These are phyloP conservation scores for Acacia melanoxylon DNA, from an alignment of 306 rosid species.

Conservation along the genomic window DNA sequence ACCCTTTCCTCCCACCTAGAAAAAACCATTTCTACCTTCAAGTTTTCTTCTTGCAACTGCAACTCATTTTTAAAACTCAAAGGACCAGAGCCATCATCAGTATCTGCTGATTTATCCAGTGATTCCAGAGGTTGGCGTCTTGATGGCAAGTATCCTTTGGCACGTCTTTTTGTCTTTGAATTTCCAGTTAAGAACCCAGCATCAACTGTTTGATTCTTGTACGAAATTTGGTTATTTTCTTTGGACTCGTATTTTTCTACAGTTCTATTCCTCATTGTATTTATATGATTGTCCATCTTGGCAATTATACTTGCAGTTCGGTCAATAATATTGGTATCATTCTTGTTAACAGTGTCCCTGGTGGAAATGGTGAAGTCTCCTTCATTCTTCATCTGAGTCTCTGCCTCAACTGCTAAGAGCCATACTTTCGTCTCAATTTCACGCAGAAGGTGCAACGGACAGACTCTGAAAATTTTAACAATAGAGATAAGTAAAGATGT, in stretches of 20 bases:
- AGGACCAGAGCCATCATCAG: constrained; percentile 67
- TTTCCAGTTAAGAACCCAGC: constrained; percentile 54
- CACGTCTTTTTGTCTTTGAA: constrained; percentile 81
- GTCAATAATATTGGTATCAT: constrained; percentile 80
- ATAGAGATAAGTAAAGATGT: constrained; percentile 37
- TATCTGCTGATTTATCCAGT: constrained; percentile 54
- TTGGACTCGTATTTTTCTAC: constrained; percentile 67
- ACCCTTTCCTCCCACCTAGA: constrained; percentile 96
- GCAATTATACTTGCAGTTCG: constrained; percentile 81
- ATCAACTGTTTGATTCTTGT: constrained; percentile 67
- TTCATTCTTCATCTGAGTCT: constrained; percentile 83
- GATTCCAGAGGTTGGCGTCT: constrained; percentile 65
- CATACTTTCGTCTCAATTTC: constrained; percentile 97
- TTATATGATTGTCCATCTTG: constrained; percentile 90
- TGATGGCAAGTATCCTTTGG: constrained; percentile 66
- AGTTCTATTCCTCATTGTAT: constrained; percentile 55
- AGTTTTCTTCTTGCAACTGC: constrained; percentile 66
- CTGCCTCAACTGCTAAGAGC: constrained; percentile 96
- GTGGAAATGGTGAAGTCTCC: constrained; percentile 65
- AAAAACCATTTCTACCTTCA: constrained; percentile 73
- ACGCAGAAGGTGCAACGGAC: constrained; percentile 86
- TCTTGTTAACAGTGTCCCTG: constrained; percentile 57
- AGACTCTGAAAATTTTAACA: constrained; percentile 62
- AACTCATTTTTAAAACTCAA: constrained; percentile 53
- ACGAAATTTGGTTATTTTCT: constrained; percentile 57